Base-by-base conservation (phyloP, 208 protist species). In the Crithidia thermophila region DNA sequence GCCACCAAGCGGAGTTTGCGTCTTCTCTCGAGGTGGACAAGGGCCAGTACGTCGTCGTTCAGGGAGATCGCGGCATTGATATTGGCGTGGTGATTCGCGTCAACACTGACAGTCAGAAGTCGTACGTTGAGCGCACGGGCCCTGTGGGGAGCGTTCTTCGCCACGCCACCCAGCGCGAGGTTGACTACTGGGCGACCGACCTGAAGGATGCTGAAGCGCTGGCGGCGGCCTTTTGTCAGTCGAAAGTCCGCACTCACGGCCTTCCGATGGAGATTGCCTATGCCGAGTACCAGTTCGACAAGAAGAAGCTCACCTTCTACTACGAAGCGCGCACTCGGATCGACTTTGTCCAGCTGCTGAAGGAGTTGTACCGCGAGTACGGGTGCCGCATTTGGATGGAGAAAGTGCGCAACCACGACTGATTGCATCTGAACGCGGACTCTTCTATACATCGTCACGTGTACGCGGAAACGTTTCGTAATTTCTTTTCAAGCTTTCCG, bases 231-330 rank as follows among this genome's bases (percentile, higher is more conserved):
- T 88, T 81, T 62, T 94, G 85, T 64, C 85, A 91, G 39, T 66
- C 60, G 20, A 87, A 82, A 21, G 88, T 91, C 8, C 47, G 73
- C 11, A 60, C 71, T 23, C 85, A 91, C 39, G 70, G 77, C 10
- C 69, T 94, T 21, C 82, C 89, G 28, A 94, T 97, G 85, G 71
- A 83, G 13, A 84, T 97, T 55, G 81, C 77, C 16, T 85, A 93
- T n/a, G 87, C 88, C 0, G 90, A 95, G 59, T 97, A 95, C 58
- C 92, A 97, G 67, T 97, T 94, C 66, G 92, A 97, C 72, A 94
- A 94, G 56, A 95, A 97, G 60, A 97, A 97, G 76, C 83, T 97
- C 0, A 97, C 90, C 10, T 97, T 97, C 60, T 94, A 95, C 78
- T 97, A 97, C 77, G 82, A 82, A 14, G 79, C 92, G 1, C 77